Base-by-base conservation (phyloP, 2,329 filamentous ascomycete genomes). In the Penicillium freii region DNA sequence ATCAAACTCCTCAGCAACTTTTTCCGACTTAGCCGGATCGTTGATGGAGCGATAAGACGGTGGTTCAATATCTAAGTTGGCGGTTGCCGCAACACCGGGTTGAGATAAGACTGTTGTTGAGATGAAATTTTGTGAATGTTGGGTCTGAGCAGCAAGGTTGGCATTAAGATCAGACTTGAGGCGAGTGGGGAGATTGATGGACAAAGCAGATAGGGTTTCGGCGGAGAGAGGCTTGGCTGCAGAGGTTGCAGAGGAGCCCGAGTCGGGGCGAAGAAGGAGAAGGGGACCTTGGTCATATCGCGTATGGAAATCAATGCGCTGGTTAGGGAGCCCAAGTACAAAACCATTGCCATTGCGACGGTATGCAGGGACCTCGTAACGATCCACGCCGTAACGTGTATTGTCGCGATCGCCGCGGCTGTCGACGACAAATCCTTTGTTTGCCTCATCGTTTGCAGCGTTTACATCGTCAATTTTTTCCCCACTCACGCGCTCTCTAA, bases 351-450 rank as follows among this genome's bases (percentile, higher is more conserved):
- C 90, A 59, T 78, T 77, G 6, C 91, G 86, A 59, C 82, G 81
- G 69, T 95, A 97, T 2, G 75, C 67, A 0, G 92, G 91, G 11
- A 95, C 76, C 53, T 82, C 83, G 62, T 89, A 89, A 36, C 84
- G 84, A 70, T 96, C 81, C 29, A 84, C 82, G 2, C 90, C 90
- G 71, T 92, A 97, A 27, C 82, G 82, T 44, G 88, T 73, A 62
- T 94, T 91, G 47, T 91, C 82, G 5, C 82, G 78, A 67, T 97
- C 93, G 0, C 93, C 92, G 67, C 85, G 86, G 42, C 79, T 84
- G 73, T 97, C 93, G 51, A 90, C 67, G 44, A 84, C 66, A 70
- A 84, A 92, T 13, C 15, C n/a, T 19, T 23, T 34, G 33, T 51
- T 39, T 31, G 33, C 2, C 17, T 39, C 34, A 27, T 15, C 36